These are phyloP conservation scores for Zygosaccharomyces pseudorouxii DNA, from an alignment of 805 yeast genomes.

Conservation along the genomic window DNA sequence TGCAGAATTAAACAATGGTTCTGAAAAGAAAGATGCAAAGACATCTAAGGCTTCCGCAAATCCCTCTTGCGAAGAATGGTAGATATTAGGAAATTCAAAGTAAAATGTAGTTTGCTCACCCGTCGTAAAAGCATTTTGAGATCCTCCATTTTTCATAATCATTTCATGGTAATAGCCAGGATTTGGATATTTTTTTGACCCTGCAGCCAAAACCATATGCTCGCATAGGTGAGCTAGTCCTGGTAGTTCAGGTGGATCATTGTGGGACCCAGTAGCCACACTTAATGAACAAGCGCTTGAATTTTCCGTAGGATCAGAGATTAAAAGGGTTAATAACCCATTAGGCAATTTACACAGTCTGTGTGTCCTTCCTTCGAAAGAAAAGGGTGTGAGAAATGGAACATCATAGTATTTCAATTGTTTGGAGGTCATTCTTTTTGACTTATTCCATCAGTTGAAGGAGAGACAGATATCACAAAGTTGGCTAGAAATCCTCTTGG, in stretches of 20 bases:
- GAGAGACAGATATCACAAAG: background rate
- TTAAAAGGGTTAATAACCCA: constrained; percentile 61
- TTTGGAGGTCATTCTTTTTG: constrained; percentile 18
- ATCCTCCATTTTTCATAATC: constrained; percentile 49
- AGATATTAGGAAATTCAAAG: constrained; percentile 52
- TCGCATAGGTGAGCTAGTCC: constrained; percentile 93
- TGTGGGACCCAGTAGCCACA: constrained; percentile 75
- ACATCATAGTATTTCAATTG: constrained; percentile 21
- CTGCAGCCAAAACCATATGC: constrained; percentile 56
- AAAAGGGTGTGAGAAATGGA: constrained; percentile 35
- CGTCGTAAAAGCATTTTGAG: constrained; percentile 62
- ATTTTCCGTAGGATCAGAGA: constrained; percentile 70
- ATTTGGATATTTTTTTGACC: constrained; percentile 51
- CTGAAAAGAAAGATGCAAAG: constrained; percentile 48
- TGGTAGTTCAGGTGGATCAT: constrained; percentile 63
- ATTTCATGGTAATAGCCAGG: constrained; percentile 43
- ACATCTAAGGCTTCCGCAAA: constrained; percentile 45
- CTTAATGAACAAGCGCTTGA: constrained; percentile 66
- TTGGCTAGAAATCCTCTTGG: background rate
- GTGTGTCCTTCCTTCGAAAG: constrained; percentile 39
- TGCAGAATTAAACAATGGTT: constrained; percentile 46
- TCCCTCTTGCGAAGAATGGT: constrained; percentile 33
- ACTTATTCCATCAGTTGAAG: background rate
- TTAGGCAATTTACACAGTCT: constrained; percentile 53
- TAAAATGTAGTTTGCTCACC: constrained; percentile 62